Percentiles rank a stretch among this genome's conserved stretches.
phyloP scores from a whole-genome alignment of 2,329 filamentous ascomycete species.

The Alternaria consortialis region DNA sequence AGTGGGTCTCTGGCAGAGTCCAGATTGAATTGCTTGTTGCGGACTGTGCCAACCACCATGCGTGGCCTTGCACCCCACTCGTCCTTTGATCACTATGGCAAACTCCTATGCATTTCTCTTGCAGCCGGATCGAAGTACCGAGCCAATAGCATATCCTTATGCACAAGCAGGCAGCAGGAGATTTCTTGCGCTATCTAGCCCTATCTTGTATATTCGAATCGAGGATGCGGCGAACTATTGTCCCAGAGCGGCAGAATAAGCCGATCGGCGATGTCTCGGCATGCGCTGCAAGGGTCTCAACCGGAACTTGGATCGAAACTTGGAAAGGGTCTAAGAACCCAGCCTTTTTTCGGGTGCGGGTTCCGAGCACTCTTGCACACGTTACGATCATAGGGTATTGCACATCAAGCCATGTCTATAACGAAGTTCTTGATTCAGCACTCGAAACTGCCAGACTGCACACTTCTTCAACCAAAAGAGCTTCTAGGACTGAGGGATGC shows the following conservation, averaged over 20 bases:
- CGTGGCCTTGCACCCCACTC: background rate
- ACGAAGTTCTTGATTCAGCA: background rate
- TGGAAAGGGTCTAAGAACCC: background rate
- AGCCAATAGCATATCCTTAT: background rate
- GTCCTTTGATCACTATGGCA: background rate
- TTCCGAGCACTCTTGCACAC: background rate
- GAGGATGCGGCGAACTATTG: background rate
- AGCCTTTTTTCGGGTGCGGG: background rate
- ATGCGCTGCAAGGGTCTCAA: background rate
- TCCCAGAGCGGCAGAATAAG: background rate
- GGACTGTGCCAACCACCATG: background rate
- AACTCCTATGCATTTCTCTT: background rate
- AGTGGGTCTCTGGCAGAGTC: too few relatives aligned
- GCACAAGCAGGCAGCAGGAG: background rate
- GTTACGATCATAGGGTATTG: background rate
- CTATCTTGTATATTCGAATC: background rate
- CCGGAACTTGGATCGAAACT: rapidly evolving
- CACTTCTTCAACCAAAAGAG: too few relatives aligned
- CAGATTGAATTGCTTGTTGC: too few relatives aligned
- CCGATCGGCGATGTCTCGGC: background rate
- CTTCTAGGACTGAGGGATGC: too few relatives aligned
- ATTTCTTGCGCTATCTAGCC: background rate
- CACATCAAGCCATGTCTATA: background rate
- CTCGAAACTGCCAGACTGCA: too few relatives aligned
- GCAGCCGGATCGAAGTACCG: background rate